Evolutionary conservation across 768 basidiomycete genomes (phyloP).

Genomic region (Collybiopsis confluens): DNA sequence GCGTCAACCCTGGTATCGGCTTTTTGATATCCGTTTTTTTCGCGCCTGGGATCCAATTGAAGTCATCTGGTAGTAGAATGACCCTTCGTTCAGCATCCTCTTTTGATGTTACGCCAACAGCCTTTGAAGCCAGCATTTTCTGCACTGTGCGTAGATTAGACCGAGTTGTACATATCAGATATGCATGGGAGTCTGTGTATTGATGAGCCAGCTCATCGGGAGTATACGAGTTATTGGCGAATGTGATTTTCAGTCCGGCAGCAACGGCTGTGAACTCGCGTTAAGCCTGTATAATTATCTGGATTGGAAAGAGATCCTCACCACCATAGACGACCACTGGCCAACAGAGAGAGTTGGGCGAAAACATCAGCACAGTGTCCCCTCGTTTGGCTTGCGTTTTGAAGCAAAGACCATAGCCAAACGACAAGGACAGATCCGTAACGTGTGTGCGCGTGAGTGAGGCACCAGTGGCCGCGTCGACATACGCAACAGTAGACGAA

Average conservation of each 20-base stretch:
- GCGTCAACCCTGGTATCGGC: conserved; percentile 27
- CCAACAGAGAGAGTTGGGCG: conserved; percentile 51
- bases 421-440: conserved; percentile 37
- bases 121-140: conserved; percentile 43
- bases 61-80: conserved; percentile 48
- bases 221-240: conserved; percentile 53
- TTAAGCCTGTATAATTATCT: background rate
- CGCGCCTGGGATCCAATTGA: conserved; percentile 41
- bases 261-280: conserved; percentile 30
- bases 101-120: conserved; percentile 24
- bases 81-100: conserved; percentile 49
- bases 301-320: conserved; percentile 5
- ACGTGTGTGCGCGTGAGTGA: conserved; percentile 43
- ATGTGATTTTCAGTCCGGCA: conserved; percentile 46
- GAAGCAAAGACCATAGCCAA: conserved; percentile 42
- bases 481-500: conserved; percentile 37
- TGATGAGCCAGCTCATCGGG: conserved; percentile 53
- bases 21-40: conserved; percentile 22
- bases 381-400: conserved; percentile 26
- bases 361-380: conserved; percentile 46
- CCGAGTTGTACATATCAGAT: conserved; percentile 62
- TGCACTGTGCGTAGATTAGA: conserved; percentile 50
- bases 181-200: conserved; percentile 61
- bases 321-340: conserved; percentile 39
- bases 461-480: conserved; percentile 47